phyloP scores from a whole-genome alignment of 495 filamentous ascomycete species.

The Aspergillus kassunensis region DNA sequence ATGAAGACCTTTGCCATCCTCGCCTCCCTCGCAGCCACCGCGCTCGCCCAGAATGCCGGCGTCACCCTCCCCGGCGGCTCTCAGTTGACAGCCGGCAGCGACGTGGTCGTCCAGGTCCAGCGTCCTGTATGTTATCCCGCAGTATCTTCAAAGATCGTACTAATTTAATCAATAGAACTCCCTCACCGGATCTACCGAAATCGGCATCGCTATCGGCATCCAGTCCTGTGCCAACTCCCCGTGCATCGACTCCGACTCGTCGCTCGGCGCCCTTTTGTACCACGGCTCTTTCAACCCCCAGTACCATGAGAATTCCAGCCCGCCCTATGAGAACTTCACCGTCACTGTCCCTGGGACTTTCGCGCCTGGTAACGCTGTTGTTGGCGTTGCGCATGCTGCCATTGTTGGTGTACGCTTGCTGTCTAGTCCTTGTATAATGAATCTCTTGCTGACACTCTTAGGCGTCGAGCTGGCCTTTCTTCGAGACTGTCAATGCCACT shows the following conservation, averaged over 20 bases:
- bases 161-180: slow-evolving; percentile 21
- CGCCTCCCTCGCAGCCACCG: slow-evolving; percentile 26
- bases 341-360: slow-evolving; percentile 23
- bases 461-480: slow-evolving; percentile 16
- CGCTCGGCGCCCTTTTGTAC: slow-evolving; percentile 30
- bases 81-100: slow-evolving; percentile 16
- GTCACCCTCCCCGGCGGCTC: slow-evolving; percentile 53
- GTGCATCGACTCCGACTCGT: slow-evolving; percentile 20
- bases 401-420: slow-evolving; percentile 33
- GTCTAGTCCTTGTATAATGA: neutral
- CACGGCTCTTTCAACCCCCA: slow-evolving; percentile 29
- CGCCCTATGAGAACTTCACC: slow-evolving; percentile 39
- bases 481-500: slow-evolving; percentile 21
- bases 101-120: slow-evolving; percentile 11
- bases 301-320: slow-evolving; percentile 23
- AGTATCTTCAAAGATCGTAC: neutral
- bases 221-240: slow-evolving; percentile 18
- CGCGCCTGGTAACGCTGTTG: slow-evolving; percentile 19
- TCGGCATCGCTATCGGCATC: slow-evolving; percentile 34
- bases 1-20: slow-evolving; percentile 27
- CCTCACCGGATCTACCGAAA: slow-evolving; percentile 26
- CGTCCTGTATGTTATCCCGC: neutral
- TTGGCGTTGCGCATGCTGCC: slow-evolving; percentile 33
- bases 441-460: slow-evolving; percentile 4
- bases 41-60: slow-evolving; percentile 61